Percentiles rank a stretch among this genome's conserved stretches.
These are phyloP conservation scores for Aspergillus baeticus DNA, from an alignment of 495 filamentous ascomycete species.

Conservation along the genomic window DNA sequence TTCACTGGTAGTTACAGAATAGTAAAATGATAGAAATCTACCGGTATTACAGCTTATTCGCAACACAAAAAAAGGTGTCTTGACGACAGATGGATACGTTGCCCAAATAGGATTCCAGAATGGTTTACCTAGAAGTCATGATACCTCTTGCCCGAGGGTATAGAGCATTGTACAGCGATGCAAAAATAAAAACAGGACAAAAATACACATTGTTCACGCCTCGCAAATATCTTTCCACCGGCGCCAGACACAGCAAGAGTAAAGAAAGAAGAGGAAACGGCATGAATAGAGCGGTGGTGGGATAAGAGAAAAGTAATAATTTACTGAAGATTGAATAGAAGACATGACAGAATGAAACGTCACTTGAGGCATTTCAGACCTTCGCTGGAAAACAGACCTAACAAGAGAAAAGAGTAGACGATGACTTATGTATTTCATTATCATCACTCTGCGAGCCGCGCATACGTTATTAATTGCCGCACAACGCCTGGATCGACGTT, in stretches of 20 bases:
- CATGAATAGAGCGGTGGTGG: background rate
- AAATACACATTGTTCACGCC: conserved; percentile 37
- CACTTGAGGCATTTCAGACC: conserved; percentile 22
- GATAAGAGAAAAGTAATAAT: conserved; percentile 13
- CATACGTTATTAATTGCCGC: conserved; percentile 71
- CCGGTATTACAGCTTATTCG: too few relatives aligned
- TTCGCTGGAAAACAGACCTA: conserved; percentile 22
- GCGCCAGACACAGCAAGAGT: conserved; percentile 20
- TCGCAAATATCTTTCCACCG: conserved; percentile 26
- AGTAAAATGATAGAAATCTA: too few relatives aligned
- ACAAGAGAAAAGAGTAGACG: conserved; percentile 14
- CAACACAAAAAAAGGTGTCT: too few relatives aligned
- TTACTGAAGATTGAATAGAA: conserved; percentile 23
- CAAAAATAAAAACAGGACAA: conserved; percentile 12
- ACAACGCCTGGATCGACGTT: conserved; percentile 61
- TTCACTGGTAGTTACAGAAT: too few relatives aligned
- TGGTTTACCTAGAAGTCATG: conserved; percentile 24
- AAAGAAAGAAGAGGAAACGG: conserved; percentile 18
- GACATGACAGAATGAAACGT: conserved; percentile 30
- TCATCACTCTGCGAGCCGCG: conserved; percentile 53
- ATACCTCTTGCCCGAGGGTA: conserved; percentile 40
- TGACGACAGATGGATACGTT: background rate
- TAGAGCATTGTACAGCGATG: conserved; percentile 45
- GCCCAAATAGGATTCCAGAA: conserved; percentile 7
- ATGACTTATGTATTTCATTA: conserved; percentile 22